phyloP scores from a whole-genome alignment of 306 rosid genomes.

The Vicia faba region DNA sequence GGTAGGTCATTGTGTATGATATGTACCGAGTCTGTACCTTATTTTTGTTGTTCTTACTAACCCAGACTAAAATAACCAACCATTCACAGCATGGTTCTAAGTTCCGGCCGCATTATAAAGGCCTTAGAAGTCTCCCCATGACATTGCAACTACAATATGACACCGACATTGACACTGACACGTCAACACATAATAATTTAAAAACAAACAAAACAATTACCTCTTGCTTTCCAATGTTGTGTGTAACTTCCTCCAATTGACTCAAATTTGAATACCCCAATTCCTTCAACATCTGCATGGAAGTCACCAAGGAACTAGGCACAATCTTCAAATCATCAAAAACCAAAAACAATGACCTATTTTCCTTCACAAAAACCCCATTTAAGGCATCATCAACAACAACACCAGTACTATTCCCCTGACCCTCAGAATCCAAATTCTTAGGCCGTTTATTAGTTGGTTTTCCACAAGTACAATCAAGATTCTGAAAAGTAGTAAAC shows the following conservation, averaged over 20 bases:
- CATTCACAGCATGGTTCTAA: background rate
- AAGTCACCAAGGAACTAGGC: slow-evolving; percentile 30
- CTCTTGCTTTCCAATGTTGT: slow-evolving; percentile 30
- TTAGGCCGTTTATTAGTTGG: background rate
- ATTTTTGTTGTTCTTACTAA: no score
- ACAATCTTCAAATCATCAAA: slow-evolving; percentile 40
- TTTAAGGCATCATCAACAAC: background rate
- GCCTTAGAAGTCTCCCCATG: background rate
- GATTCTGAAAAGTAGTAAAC: slow-evolving; percentile 3
- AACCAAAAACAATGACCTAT: slow-evolving; percentile 33
- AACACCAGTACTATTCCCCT: background rate
- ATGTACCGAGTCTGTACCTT: no score
- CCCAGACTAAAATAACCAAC: no score
- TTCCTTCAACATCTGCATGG: slow-evolving; percentile 26
- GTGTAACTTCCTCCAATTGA: slow-evolving; percentile 23
- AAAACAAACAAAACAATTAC: no score
- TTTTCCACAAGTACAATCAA: slow-evolving; percentile 23
- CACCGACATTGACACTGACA: no score
- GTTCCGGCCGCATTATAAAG: background rate
- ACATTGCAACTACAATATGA: background rate
- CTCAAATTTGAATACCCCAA: slow-evolving; percentile 28
- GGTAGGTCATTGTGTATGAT: no score
- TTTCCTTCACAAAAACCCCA: slow-evolving; percentile 37
- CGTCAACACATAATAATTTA: no score
- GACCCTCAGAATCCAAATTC: slow-evolving; percentile 22